phyloP scores from a whole-genome alignment of 179 eudicot species.

The Silene noctiflora region DNA sequence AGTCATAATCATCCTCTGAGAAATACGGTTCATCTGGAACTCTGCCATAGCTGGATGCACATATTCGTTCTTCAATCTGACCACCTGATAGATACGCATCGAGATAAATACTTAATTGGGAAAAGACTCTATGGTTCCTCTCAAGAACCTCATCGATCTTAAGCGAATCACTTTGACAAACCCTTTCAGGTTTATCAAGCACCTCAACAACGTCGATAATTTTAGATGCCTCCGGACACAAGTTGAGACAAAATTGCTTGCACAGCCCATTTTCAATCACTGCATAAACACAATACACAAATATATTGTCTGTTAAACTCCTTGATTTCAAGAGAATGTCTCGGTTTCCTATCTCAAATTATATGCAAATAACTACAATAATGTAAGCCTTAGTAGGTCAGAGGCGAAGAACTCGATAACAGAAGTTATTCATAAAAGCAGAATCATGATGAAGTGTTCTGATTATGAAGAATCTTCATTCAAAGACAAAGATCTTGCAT shows the following conservation, averaged over 20 bases:
- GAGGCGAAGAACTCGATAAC: not conserved
- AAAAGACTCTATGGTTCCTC: constrained; percentile 43
- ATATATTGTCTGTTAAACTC: too few relatives aligned
- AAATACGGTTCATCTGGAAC: constrained; percentile 40
- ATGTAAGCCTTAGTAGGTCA: too few relatives aligned
- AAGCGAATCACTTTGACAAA: not conserved
- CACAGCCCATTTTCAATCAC: constrained; percentile 44
- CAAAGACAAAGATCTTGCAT: not conserved
- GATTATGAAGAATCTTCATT: not conserved
- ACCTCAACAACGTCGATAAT: constrained; percentile 29
- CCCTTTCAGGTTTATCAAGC: constrained; percentile 23
- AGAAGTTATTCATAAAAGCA: not conserved
- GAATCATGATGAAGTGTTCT: not conserved
- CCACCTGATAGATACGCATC: constrained; percentile 22
- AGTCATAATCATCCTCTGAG: constrained; percentile 13
- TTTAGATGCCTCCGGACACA: constrained; percentile 38
- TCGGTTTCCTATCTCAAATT: not conserved
- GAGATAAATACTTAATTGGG: constrained; percentile 31
- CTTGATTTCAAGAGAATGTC: too few relatives aligned
- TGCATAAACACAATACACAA: constrained; percentile 30
- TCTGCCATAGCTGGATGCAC: constrained; percentile 53
- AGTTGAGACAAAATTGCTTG: constrained; percentile 44
- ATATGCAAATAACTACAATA: too few relatives aligned
- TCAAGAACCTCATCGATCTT: constrained; percentile 17
- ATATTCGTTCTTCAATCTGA: constrained; percentile 34